Conservation (phyloP, 1,284 basidiomycete species). For the Phenoliferia sp. region DNA sequence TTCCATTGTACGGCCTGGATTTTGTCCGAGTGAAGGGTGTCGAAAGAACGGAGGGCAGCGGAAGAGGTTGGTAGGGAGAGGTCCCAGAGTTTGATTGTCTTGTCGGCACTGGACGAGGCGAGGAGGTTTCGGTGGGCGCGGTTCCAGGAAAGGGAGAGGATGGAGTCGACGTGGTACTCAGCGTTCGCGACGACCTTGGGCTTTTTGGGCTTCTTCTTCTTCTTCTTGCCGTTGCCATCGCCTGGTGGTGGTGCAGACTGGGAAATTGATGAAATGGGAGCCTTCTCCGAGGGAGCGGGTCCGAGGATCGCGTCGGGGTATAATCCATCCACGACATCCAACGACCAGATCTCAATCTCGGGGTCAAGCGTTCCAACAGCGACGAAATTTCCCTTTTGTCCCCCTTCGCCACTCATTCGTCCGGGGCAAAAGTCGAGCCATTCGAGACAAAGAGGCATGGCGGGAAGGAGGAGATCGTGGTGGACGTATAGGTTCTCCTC, state of each 20-base stretch:
- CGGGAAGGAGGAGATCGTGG: conserved; percentile 96
- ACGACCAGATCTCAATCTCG: conserved; percentile 97
- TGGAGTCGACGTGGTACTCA: conserved; percentile 86
- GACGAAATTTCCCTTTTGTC: conserved; percentile 70
- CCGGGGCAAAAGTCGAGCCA: conserved; percentile 92
- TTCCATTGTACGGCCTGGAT: conserved; percentile 99
- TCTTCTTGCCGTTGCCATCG: conserved; percentile 62
- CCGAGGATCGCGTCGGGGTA: conserved; percentile 92
- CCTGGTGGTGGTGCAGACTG: conserved; percentile 13
- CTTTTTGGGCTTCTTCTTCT: conserved; percentile 80
- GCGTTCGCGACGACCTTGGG: conserved; percentile 54
- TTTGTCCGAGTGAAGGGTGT: conserved; percentile 79
- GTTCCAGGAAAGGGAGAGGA: conserved; percentile 91
- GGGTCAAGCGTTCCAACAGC: conserved; percentile 97
- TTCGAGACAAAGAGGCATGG: conserved; percentile 96
- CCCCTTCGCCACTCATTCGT: conserved; percentile 31
- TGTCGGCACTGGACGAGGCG: conserved; percentile 87
- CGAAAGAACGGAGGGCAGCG: conserved; percentile 73
- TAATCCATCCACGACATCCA: conserved; percentile 88
- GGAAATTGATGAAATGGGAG: conserved; percentile 53
- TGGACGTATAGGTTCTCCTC: conserved; percentile 89
- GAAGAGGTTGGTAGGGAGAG: conserved; percentile 56
- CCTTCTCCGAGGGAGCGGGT: conserved; percentile 60
- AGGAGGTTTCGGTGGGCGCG: conserved; percentile 79
- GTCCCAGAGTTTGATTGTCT: conserved; percentile 97